Base-by-base conservation (phyloP, 2,329 filamentous ascomycete species). In the Fusarium chuoi region DNA sequence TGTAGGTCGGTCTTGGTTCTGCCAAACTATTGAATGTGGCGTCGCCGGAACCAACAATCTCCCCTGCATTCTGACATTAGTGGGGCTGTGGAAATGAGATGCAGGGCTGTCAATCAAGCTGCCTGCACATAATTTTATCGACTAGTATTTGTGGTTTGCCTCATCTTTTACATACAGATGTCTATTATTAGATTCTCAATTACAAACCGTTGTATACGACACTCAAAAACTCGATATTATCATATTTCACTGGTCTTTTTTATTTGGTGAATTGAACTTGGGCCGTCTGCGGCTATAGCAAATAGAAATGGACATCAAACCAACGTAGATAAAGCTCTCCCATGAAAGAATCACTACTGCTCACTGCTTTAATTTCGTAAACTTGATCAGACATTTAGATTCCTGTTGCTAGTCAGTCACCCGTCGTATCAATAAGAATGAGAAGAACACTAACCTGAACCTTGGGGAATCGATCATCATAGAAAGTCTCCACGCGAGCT, bases 401-500 rank as follows among this genome's bases (percentile, higher is more conserved):
- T 76, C 74, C 74, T 75, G 10, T 5, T 0, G 3, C 4, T 8
- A 20, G 17, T 36, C 20, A 54, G 24, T 28, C 2, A 15, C 13
- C 12, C 6, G 1, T 1, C 4, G 6, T 3, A 6, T 5, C 5
- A 6, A 7, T 0, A 4, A 7, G 11, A 15, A 12, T 17, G 2
- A 5, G 17, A 2, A 33, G 5, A 5, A 44, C 0, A 41, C 69
- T 10, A 22, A 73, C 75, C 54, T 74, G 57, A 11, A 75, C 62
- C 7, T 51, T 59, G 1, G 66, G 48, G 12, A 77, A 74, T 1
- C 64, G 63, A 2, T 78, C 71, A 48, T 77, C 75, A 1, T 69
- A 78, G 35, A 78, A 77, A 11, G 72, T 67, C 28, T 77, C 75
- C 14, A 77, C 73, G 0, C 75, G 65, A 17, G 70, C 71, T 5